Percentiles rank a stretch among this genome's conserved stretches.
These are phyloP conservation scores for Incumbomyces lentus DNA, from an alignment of 2,329 filamentous ascomycete species.

Conservation along the genomic window DNA sequence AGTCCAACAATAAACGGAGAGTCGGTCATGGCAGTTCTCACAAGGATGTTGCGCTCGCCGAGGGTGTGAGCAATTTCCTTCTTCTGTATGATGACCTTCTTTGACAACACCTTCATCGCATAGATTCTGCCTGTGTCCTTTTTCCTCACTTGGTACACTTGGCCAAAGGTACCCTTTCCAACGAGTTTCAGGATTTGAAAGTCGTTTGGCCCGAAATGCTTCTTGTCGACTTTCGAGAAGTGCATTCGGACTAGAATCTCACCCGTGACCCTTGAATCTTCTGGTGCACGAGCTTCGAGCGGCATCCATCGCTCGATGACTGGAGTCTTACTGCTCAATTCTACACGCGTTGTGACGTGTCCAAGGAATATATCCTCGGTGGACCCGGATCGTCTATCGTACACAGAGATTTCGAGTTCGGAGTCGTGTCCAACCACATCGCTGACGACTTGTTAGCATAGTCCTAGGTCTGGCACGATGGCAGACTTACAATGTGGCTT, in stretches of 20 bases:
- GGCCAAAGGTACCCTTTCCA: constrained; percentile 94
- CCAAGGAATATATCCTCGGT: constrained; percentile 85
- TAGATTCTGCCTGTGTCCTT: constrained; percentile 94
- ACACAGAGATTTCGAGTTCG: constrained; percentile 84
- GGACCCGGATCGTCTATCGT: constrained; percentile 54
- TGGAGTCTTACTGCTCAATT: constrained; percentile 57
- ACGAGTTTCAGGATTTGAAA: constrained; percentile 95
- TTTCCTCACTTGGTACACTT: constrained; percentile 97
- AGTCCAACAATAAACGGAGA: constrained; percentile 96
- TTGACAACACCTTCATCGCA: constrained; percentile 97
- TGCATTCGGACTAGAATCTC: constrained; percentile 80
- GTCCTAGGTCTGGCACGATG: neutral
- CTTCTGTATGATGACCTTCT: constrained; percentile 99
- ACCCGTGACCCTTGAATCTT: constrained; percentile 65
- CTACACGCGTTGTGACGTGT: constrained; percentile 71
- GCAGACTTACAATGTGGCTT: constrained; percentile 75
- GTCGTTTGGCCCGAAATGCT: constrained; percentile 85
- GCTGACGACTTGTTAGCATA: constrained; percentile 40
- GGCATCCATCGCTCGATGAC: constrained; percentile 77
- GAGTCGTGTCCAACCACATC: constrained; percentile 90
- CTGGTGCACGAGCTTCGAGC: constrained; percentile 67
- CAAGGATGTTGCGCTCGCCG: constrained; percentile 91
- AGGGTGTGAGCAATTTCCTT: constrained; percentile 97
- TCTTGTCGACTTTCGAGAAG: constrained; percentile 81
- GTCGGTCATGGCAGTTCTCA: constrained; percentile 88